These are phyloP conservation scores for Amylostereum areolatum DNA, from an alignment of 1,284 basidiomycete species.

Conservation along the genomic window DNA sequence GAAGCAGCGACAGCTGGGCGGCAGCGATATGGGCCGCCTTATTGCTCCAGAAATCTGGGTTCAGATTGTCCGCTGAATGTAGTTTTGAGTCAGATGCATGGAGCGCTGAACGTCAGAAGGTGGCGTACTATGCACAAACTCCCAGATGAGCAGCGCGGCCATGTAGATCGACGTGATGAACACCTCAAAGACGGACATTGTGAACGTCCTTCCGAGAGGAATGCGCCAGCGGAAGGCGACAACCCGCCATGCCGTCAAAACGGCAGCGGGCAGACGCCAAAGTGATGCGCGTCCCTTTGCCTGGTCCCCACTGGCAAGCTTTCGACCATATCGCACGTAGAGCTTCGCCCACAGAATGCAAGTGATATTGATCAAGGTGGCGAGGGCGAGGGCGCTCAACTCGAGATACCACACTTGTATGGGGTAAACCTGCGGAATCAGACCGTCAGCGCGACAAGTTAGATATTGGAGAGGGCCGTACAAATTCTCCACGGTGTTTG, in stretches of 20 bases:
- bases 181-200: constrained; percentile 18
- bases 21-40: constrained; percentile 29
- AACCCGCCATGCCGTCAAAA: constrained; percentile 20
- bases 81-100: constrained; percentile 1
- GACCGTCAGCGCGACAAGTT: not conserved
- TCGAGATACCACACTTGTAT: constrained; percentile 20
- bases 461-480: not conserved
- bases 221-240: constrained; percentile 22
- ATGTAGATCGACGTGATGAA: constrained; percentile 19
- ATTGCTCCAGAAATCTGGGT: constrained; percentile 19
- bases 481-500: constrained; percentile 7
- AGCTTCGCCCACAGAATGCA: constrained; percentile 17
- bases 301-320: not conserved
- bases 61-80: constrained; percentile 14
- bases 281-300: constrained; percentile 7
- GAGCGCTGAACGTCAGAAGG: constrained; percentile 1
- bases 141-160: constrained; percentile 20
- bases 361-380: constrained; percentile 14
- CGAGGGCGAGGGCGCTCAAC: constrained; percentile 15
- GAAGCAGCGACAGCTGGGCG: constrained; percentile 32
- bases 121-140: constrained; percentile 21
- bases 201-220: constrained; percentile 13
- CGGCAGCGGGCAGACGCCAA: constrained; percentile 17
- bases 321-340: not conserved
- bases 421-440: constrained; percentile 16